Evolutionary conservation across 2,329 filamentous ascomycete genomes (phyloP), one percentile per base, ranked within the genome.

Genomic region (Acrocalymma vagum): DNA sequence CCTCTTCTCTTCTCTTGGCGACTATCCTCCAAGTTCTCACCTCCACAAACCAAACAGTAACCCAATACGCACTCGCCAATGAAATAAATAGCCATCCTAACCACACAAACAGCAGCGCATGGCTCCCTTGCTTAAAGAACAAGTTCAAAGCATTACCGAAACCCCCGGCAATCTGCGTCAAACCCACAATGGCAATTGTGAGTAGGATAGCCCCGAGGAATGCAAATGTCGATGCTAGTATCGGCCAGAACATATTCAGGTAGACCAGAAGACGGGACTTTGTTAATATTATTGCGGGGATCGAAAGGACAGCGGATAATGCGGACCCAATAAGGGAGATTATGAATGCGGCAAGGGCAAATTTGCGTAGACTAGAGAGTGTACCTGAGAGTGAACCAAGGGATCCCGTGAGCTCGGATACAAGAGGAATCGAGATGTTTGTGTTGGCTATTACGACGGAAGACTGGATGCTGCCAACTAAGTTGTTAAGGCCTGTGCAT

Each of bases 131-230:
- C 7, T 10, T 4, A 8, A 59, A 29, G 8, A 33, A 24, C 8
- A 54, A 16, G 5, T 46, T 45, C 5, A 55, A 34, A 3, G 42
- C 43, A 4, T 42, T 22, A 5, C 47, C 29, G n/a, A 62, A 24
- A 0, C 27, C 34, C 6, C 42, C 38, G 3, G 53, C 21, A 2
- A 48, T 14, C 20, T 13, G 11, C 6, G 38, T 42, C 7, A 36
- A 36, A 7, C 45, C 10, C 2, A 48, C 35, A 6, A 59, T n/a
- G n/a, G n/a, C n/a, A n/a, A n/a, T n/a, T n/a, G n/a, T n/a, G n/a
- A n/a, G n/a, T n/a, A n/a, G n/a, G n/a, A n/a, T n/a, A 65, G 66
- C 58, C 67, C 67, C 65, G 61, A 63, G 53, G 57, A 67, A 64
- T 65, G 64, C 66, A 69, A 70, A 67, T 65, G 62, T 60, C 60